These are phyloP conservation scores for Cercospora janseana DNA, from an alignment of 2,329 filamentous ascomycete species.

Conservation along the genomic window DNA sequence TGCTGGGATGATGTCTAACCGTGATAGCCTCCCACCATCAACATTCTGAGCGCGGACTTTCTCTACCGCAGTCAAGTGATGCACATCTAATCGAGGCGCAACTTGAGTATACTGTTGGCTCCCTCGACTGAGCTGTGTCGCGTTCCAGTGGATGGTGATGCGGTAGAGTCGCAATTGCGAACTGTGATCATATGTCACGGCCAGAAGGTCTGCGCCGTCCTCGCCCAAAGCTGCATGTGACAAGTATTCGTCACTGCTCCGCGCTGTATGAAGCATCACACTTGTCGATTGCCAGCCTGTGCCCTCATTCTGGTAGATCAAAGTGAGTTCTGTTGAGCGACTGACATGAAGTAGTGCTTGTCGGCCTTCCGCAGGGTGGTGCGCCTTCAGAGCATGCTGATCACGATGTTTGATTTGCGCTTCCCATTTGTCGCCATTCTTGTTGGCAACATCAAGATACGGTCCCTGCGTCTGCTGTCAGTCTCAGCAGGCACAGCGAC, in stretches of 20 bases:
- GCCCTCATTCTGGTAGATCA: constrained; percentile 75
- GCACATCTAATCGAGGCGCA: constrained; percentile 34
- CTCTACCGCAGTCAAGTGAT: constrained; percentile 31
- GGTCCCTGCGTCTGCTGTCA: constrained; percentile 37
- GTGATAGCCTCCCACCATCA: constrained; percentile 30
- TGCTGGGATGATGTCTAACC: constrained; percentile 38
- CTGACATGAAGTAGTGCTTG: constrained; percentile 76
- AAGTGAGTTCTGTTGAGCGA: constrained; percentile 67
- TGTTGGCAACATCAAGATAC: constrained; percentile 40
- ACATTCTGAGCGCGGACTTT: constrained; percentile 31
- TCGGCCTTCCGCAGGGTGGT: constrained; percentile 68
- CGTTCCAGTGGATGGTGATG: constrained; percentile 71
- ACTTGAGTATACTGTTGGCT: constrained; percentile 28
- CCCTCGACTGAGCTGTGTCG: constrained; percentile 40
- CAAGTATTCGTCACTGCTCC: constrained; percentile 60
- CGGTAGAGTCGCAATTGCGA: constrained; percentile 73
- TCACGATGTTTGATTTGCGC: constrained; percentile 67
- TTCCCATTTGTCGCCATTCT: constrained; percentile 55
- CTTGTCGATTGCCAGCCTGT: constrained; percentile 67
- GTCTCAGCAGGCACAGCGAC: constrained; percentile 5
- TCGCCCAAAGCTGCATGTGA: constrained; percentile 72
- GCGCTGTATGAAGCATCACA: constrained; percentile 55
- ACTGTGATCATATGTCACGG: constrained; percentile 67
- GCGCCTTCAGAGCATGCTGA: constrained; percentile 60
- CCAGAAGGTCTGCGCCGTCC: constrained; percentile 56